These are phyloP conservation scores for Gnomoniopsis smithogilvyi DNA, from an alignment of 2,329 filamentous ascomycete genomes.

Conservation along the genomic window DNA sequence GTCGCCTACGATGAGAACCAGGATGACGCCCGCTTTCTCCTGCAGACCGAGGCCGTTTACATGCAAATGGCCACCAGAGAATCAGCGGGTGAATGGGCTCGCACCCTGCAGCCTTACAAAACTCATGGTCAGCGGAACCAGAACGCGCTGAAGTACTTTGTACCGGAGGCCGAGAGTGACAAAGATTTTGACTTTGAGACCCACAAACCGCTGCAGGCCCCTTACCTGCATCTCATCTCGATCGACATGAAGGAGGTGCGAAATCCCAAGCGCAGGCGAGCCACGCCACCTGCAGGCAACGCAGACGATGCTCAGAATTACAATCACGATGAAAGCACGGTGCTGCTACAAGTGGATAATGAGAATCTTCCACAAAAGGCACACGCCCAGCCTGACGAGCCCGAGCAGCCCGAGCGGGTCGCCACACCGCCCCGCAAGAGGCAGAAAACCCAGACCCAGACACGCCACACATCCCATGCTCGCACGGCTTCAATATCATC, in stretches of 20 bases:
- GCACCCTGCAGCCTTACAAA: slow-evolving; percentile 52
- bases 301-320: not conserved
- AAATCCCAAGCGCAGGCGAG: slow-evolving; percentile 2
- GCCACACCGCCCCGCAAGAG: slow-evolving; percentile 19
- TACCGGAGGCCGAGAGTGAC: slow-evolving; percentile 42
- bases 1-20: slow-evolving; percentile 58
- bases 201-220: slow-evolving; percentile 45
- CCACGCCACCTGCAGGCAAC: not conserved
- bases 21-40: slow-evolving; percentile 48
- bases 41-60: slow-evolving; percentile 57
- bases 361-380: not conserved
- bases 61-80: slow-evolving; percentile 52
- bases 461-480: slow-evolving; percentile 10
- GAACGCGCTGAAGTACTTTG: slow-evolving; percentile 52
- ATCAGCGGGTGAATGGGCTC: slow-evolving; percentile 48
- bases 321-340: not conserved
- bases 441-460: slow-evolving; percentile 17
- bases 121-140: slow-evolving; percentile 53
- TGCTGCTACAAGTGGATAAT: not conserved
- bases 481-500: slow-evolving; percentile 13
- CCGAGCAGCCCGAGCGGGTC: slow-evolving; percentile 15
- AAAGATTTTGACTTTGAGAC: slow-evolving; percentile 31
- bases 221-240: slow-evolving; percentile 45
- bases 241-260: slow-evolving; percentile 30
- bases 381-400: slow-evolving; percentile 7